Evolutionary conservation across 352 stramenopile species (phyloP).

Genomic region (Hyaloperonospora brassicae): DNA sequence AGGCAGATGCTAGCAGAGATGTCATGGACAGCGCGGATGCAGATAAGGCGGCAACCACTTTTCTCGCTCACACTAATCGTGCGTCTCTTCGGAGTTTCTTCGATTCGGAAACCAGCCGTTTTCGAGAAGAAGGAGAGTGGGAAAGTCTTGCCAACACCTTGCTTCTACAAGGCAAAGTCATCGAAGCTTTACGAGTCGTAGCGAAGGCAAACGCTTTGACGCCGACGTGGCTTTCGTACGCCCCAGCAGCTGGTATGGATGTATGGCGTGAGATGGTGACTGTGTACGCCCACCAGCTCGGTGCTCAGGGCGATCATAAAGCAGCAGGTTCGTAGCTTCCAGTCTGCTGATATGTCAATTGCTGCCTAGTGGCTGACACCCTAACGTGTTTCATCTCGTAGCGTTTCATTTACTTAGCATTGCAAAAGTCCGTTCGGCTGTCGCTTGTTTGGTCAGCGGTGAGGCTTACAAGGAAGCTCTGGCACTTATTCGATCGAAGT

Average conservation of each 20-base stretch:
- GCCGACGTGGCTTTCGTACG: slow-evolving; percentile 51
- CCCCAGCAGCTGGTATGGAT: slow-evolving; percentile 62
- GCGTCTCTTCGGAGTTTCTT: slow-evolving; percentile 14
- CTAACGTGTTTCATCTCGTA: slow-evolving; percentile 8
- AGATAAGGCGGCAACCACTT: not conserved
- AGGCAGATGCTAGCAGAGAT: not conserved
- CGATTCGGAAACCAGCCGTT: slow-evolving; percentile 22
- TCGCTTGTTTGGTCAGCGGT: slow-evolving; percentile 33
- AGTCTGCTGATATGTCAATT: not conserved
- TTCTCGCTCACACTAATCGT: slow-evolving; percentile 12
- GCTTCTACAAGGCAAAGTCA: slow-evolving; percentile 45
- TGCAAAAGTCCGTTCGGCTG: slow-evolving; percentile 43
- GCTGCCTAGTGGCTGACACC: slow-evolving; percentile 1
- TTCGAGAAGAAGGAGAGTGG: slow-evolving; percentile 35
- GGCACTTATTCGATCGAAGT: slow-evolving; percentile 36
- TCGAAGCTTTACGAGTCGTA: slow-evolving; percentile 50
- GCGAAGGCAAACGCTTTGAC: slow-evolving; percentile 38
- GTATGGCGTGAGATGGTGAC: slow-evolving; percentile 62
- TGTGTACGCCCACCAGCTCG: slow-evolving; percentile 54
- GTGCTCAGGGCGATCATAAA: slow-evolving; percentile 36
- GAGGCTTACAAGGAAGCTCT: slow-evolving; percentile 49
- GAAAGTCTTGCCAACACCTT: slow-evolving; percentile 41
- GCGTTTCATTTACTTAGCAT: slow-evolving; percentile 56
- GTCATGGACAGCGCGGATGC: slow-evolving; percentile 1
- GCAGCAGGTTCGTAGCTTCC: slow-evolving; percentile 24